Conservation (phyloP, 768 basidiomycete genomes). For the Tephrocybe rancida region DNA sequence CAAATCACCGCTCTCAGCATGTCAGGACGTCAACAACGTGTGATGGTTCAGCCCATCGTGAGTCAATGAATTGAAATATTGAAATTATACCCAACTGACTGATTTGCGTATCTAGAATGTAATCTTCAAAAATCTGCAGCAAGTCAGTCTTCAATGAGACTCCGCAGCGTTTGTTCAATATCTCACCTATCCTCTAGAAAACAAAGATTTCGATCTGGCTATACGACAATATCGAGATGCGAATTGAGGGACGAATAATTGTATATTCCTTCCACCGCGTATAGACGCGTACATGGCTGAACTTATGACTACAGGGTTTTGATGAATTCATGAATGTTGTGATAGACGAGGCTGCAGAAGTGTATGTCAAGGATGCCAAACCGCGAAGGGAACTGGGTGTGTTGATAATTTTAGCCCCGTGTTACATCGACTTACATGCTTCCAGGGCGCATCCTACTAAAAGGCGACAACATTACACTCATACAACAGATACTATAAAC, state of each 20-base stretch:
- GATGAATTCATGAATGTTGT: slow-evolving; percentile 99
- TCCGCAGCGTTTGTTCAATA: slow-evolving; percentile 12
- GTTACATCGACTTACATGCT: slow-evolving; percentile 4
- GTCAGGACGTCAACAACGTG: slow-evolving; percentile 92
- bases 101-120: slow-evolving; percentile 64
- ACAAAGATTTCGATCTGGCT: slow-evolving; percentile 91
- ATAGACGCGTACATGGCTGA: background rate
- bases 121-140: slow-evolving; percentile 97
- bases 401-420: slow-evolving; percentile 21
- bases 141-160: slow-evolving; percentile 43
- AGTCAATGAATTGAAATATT: slow-evolving; percentile 29
- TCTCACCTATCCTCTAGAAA: slow-evolving; percentile 41
- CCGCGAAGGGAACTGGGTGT: slow-evolving; percentile 82
- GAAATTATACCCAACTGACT: slow-evolving; percentile 14
- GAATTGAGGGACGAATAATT: slow-evolving; percentile 94
- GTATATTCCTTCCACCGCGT: slow-evolving; percentile 54
- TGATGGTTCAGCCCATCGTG: slow-evolving; percentile 99
- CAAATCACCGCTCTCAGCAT: slow-evolving; percentile 46
- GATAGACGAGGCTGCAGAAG: slow-evolving; percentile 90
- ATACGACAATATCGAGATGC: slow-evolving; percentile 96
- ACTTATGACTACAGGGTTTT: slow-evolving; percentile 70
- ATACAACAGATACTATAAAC: slow-evolving; percentile 69
- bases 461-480: slow-evolving; percentile 98
- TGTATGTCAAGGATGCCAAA: slow-evolving; percentile 88
- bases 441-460: slow-evolving; percentile 90